Conservation (phyloP, 1,284 basidiomycete species). For the Albatrellus sp. region DNA sequence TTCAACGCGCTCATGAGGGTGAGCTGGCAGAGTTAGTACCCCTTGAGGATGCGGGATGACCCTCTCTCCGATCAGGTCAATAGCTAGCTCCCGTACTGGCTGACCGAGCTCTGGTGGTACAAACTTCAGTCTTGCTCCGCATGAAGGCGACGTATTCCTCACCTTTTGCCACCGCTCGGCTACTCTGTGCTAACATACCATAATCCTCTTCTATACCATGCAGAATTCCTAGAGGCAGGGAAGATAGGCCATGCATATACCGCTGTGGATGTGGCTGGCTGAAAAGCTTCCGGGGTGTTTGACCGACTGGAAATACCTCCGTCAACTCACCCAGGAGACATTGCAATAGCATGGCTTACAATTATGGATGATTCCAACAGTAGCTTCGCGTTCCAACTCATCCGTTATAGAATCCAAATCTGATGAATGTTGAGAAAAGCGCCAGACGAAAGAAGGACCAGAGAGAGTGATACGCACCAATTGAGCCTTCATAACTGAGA, state of each 20-base stretch:
- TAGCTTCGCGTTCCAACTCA: constrained; percentile 80
- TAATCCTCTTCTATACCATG: constrained; percentile 77
- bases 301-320: constrained; percentile 49
- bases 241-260: constrained; percentile 55
- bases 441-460: background rate
- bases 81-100: constrained; percentile 38
- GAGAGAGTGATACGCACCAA: constrained; percentile 34
- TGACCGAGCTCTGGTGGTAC: constrained; percentile 35
- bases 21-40: constrained; percentile 44
- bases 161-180: constrained; percentile 45
- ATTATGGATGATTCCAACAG: constrained; percentile 92
- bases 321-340: background rate
- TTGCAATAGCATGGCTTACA: constrained; percentile 35
- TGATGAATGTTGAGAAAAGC: constrained; percentile 16
- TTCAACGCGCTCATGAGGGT: constrained; percentile 56
- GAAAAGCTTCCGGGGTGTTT: constrained; percentile 88
- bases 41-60: constrained; percentile 56
- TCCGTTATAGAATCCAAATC: constrained; percentile 81
- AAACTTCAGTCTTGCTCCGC: constrained; percentile 4
- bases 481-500: constrained; percentile 86
- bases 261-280: constrained; percentile 69
- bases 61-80: constrained; percentile 46
- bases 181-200: constrained; percentile 46
- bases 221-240: constrained; percentile 55
- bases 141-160: constrained; percentile 12